Percentiles rank a stretch among this genome's conserved stretches.
Evolutionary conservation across 2,329 filamentous ascomycete genomes (phyloP).

Genomic region (Trematosphaeria pertusa): DNA sequence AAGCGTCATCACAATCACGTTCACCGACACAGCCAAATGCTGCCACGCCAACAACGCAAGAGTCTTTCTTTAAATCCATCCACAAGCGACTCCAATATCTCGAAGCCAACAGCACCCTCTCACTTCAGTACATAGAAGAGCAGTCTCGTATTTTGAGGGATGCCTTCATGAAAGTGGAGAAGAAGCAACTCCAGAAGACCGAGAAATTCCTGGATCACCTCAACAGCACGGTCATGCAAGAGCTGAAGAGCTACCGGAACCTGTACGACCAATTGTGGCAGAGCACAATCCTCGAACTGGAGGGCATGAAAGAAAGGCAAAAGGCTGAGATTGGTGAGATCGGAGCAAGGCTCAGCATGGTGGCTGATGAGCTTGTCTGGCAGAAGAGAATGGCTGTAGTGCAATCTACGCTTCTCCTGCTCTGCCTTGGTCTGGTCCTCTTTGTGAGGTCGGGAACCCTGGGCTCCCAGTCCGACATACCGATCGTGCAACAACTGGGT

Average conservation of each 20-base stretch:
- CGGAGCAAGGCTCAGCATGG: constrained; percentile 77
- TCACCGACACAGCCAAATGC: constrained; percentile 56
- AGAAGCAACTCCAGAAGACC: constrained; percentile 84
- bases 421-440: constrained; percentile 86
- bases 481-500: constrained; percentile 54
- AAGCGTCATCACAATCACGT: constrained; percentile 27
- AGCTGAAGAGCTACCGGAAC: constrained; percentile 65
- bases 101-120: constrained; percentile 90
- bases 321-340: constrained; percentile 84
- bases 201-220: constrained; percentile 80
- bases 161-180: constrained; percentile 84
- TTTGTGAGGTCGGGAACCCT: constrained; percentile 61
- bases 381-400: constrained; percentile 92
- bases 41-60: constrained; percentile 84
- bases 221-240: constrained; percentile 85
- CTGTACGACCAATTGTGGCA: constrained; percentile 98
- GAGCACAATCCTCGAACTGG: constrained; percentile 88
- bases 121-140: constrained; percentile 94
- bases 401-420: constrained; percentile 84
- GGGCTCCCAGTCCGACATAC: constrained; percentile 49
- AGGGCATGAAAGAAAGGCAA: constrained; percentile 84
- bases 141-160: constrained; percentile 91
- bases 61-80: constrained; percentile 97
- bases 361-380: constrained; percentile 88
- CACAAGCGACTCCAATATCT: constrained; percentile 91